phyloP scores from a whole-genome alignment of 2,329 filamentous ascomycete genomes.

The Fusarium fracticaudum region DNA sequence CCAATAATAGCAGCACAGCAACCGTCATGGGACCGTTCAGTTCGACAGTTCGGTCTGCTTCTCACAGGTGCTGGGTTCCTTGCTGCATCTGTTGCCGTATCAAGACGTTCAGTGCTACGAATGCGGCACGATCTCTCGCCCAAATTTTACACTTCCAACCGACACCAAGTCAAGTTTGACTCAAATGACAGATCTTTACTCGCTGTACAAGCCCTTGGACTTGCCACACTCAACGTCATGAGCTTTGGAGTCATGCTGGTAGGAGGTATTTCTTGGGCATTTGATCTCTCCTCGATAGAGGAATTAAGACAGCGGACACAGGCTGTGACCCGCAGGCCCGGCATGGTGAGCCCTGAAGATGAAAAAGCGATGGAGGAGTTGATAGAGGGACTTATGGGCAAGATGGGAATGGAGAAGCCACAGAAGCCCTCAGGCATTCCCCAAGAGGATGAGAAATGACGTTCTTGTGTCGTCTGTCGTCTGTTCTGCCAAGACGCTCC shows the following conservation, averaged over 20 bases:
- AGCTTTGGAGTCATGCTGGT: slow-evolving; percentile 78
- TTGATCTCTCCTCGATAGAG: slow-evolving; percentile 77
- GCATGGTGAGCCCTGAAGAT: slow-evolving; percentile 54
- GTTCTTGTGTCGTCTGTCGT: not conserved
- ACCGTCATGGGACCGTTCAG: slow-evolving; percentile 53
- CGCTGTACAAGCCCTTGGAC: slow-evolving; percentile 82
- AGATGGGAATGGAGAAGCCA: slow-evolving; percentile 50
- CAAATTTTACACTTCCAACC: slow-evolving; percentile 75
- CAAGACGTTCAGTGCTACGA: slow-evolving; percentile 74
- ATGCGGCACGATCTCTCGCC: slow-evolving; percentile 71
- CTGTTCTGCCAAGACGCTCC: not conserved
- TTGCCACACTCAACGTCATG: slow-evolving; percentile 87
- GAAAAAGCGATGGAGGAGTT: slow-evolving; percentile 71
- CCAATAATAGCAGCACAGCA: slow-evolving; percentile 3
- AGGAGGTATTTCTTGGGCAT: slow-evolving; percentile 78
- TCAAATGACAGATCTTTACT: slow-evolving; percentile 61
- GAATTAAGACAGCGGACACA: slow-evolving; percentile 68
- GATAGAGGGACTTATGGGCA: slow-evolving; percentile 68
- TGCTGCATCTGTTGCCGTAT: slow-evolving; percentile 74
- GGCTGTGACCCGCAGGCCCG: slow-evolving; percentile 51
- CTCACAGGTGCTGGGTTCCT: slow-evolving; percentile 81
- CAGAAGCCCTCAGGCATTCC: slow-evolving; percentile 11
- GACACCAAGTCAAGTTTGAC: slow-evolving; percentile 39
- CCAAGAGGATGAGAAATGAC: slow-evolving; percentile 19
- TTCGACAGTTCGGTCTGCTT: slow-evolving; percentile 75